Conservation (phyloP, 2,329 filamentous ascomycete genomes). For the Sarocladium oryzae region DNA sequence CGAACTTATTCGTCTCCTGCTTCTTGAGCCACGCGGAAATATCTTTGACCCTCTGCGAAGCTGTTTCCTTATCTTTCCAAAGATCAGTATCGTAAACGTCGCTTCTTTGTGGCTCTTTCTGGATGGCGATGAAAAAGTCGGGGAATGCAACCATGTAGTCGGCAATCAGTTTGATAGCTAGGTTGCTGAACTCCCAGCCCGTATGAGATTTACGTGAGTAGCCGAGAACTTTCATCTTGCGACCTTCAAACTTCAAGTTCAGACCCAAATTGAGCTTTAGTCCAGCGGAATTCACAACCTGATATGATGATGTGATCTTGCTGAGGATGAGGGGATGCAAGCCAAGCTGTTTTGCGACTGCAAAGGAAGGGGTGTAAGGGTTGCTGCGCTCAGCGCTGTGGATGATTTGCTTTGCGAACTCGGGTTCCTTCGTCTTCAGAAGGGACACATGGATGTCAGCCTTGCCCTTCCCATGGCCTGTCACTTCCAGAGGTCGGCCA, state of each 20-base stretch:
- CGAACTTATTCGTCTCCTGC: conserved; percentile 84
- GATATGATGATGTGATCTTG: conserved; percentile 94
- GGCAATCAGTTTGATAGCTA: conserved; percentile 72
- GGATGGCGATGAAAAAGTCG: conserved; percentile 87
- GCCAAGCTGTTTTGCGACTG: conserved; percentile 75
- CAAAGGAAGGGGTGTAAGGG: conserved; percentile 78
- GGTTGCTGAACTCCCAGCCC: conserved; percentile 93
- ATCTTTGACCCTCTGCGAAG: conserved; percentile 80
- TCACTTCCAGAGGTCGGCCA: conserved; percentile 80
- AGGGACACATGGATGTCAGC: conserved; percentile 73
- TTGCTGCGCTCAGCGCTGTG: conserved; percentile 60
- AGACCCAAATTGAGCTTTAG: conserved; percentile 84
- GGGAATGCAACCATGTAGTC: conserved; percentile 93
- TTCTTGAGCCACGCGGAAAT: conserved; percentile 90
- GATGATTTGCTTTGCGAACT: conserved; percentile 75
- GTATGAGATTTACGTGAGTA: conserved; percentile 81
- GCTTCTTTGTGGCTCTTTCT: conserved; percentile 77
- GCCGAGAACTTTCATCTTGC: conserved; percentile 90
- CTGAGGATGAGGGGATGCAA: conserved; percentile 84
- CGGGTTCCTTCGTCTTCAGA: conserved; percentile 65
- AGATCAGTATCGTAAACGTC: conserved; percentile 81
- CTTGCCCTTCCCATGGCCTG: conserved; percentile 66
- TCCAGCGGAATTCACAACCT: conserved; percentile 69
- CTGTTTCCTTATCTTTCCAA: conserved; percentile 66
- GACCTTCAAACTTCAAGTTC: conserved; percentile 94